Evolutionary conservation across 129 eudicot species (phyloP).

Genomic region (Logfia minima): DNA sequence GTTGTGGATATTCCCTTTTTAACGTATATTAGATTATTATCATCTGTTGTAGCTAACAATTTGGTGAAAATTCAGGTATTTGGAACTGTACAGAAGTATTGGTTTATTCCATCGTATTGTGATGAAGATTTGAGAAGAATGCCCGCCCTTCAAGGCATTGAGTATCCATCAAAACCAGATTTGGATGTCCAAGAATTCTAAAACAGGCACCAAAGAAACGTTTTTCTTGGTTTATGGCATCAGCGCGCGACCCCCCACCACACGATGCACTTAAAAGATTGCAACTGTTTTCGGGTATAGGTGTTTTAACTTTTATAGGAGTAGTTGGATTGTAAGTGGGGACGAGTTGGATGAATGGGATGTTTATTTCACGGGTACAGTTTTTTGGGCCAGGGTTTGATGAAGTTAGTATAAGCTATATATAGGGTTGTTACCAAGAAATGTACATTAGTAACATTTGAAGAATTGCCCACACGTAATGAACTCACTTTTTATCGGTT

Average conservation of each 20-base stretch:
- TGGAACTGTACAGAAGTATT: conserved; percentile 67
- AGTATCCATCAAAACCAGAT: conserved; percentile 94
- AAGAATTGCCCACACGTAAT: conserved; percentile 23
- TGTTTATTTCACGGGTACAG: conserved; percentile 21
- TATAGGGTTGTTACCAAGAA: conserved; percentile 33
- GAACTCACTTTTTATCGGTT: conserved; percentile 21
- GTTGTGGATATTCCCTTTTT: not conserved
- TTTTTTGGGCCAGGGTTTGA: conserved; percentile 9
- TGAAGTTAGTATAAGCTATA: conserved; percentile 28
- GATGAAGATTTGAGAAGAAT: conserved; percentile 86
- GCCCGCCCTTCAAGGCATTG: conserved; percentile 93
- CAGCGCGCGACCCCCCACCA: conserved; percentile 6
- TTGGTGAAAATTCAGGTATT: conserved; percentile 56
- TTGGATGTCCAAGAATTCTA: conserved; percentile 81
- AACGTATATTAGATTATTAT: not conserved
- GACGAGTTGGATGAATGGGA: conserved; percentile 7
- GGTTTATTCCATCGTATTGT: conserved; percentile 83
- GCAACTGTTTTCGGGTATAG: conserved; percentile 27
- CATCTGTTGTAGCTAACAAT: not conserved
- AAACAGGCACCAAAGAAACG: not conserved
- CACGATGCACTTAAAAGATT: conserved; percentile 23
- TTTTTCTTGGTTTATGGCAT: conserved; percentile 18
- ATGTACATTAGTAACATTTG: conserved; percentile 42
- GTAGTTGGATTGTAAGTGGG: conserved; percentile 7
- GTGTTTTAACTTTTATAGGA: conserved; percentile 29